Evolutionary conservation across 192 early-diverging fungal genomes (phyloP), one percentile per base, ranked within the genome.

Genomic region (Paraglomus occultum): DNA sequence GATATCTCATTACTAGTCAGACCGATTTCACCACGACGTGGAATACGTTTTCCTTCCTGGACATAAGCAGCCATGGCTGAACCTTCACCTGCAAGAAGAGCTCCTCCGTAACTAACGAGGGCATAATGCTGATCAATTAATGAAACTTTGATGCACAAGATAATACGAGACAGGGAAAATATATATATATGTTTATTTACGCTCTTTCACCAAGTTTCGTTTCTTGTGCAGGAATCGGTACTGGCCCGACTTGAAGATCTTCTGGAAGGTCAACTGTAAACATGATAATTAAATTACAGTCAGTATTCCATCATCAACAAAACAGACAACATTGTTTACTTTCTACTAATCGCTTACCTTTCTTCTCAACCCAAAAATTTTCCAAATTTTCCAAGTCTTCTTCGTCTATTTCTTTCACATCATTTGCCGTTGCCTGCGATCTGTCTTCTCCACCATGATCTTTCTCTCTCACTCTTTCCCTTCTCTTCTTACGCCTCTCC

Each of bases 21-120:
- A 51, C 95, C 95, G 79, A 99, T 94, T 79, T 99, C 97, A 82
- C 95, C 97, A 80, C 95, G 90, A 58, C 95, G 90, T 4, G 95
- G 95, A 70, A 99, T 96, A 70, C 95, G 91, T 74, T 97, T 94
- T 42, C 94, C 94, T 52, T 90, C 85, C 67, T 94, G 90, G 31
- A 96, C 87, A 79, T 90, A 97, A 0, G 90, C 86, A 0, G 92
- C 92, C 90, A 94, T 93, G 0, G 94, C 93, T 1, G 91, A 86
- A 67, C 93, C 95, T 83, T 95, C 95, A 64, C 96, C 95, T 5
- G 93, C 88, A 46, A 94, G 75, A 52, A 95, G 79, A 6, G 90
- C 88, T 12, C 87, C 85, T 71, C 94, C 94, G 77, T 93, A 94
- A 67, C 80, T 84, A 53, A 59, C 9, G 31, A 54, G 10, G 64